These are phyloP conservation scores for Talaromyces adpressus DNA, from an alignment of 495 filamentous ascomycete genomes.

Conservation along the genomic window DNA sequence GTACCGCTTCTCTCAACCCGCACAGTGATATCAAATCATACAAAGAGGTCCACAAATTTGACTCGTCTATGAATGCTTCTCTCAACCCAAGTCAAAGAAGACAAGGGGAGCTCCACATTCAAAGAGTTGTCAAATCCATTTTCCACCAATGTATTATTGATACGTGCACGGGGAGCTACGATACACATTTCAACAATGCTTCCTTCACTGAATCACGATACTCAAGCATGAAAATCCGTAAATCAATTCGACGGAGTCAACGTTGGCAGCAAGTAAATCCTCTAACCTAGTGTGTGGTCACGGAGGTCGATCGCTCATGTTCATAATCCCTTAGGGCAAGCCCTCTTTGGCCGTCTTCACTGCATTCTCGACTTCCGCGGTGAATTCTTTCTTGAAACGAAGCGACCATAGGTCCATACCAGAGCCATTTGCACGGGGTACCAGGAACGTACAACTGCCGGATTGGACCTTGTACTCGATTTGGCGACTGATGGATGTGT, in stretches of 20 bases:
- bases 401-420: conserved; percentile 56
- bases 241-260: not conserved
- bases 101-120: not conserved
- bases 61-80: not conserved
- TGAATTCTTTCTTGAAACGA: conserved; percentile 51
- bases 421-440: conserved; percentile 41
- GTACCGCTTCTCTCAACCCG: not conserved
- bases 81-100: not conserved
- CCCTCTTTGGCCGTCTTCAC: conserved; percentile 3
- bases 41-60: not conserved
- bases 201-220: not conserved
- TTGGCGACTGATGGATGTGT: conserved; percentile 48
- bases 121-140: not conserved
- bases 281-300: not conserved
- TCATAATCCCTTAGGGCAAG: not conserved
- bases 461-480: conserved; percentile 48
- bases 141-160: not conserved
- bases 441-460: conserved; percentile 51
- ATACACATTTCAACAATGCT: not conserved
- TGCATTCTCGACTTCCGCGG: conserved; percentile 28
- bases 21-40: not conserved
- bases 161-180: not conserved
- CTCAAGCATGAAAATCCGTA: not conserved
- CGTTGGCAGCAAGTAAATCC: not conserved
- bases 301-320: not conserved